Evolutionary conservation across 345 rosid genomes (phyloP).

Genomic region (Eucalyptus cloeziana): DNA sequence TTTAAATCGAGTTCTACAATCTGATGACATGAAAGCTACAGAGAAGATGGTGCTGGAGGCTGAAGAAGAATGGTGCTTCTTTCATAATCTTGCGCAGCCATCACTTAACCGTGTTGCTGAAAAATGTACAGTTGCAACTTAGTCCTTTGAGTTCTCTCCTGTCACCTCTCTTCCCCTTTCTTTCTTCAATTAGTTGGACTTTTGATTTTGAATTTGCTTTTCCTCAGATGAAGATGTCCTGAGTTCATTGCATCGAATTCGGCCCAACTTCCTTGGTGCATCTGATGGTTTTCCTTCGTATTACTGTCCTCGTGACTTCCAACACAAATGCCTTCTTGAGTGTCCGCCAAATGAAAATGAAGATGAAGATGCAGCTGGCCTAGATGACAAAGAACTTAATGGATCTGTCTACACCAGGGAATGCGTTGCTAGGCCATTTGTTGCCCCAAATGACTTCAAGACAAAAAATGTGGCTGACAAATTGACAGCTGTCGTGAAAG

Average conservation of each 20-base stretch:
- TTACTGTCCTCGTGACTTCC: constrained; percentile 47
- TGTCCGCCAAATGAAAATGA: constrained; percentile 21
- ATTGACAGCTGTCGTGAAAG: constrained; percentile 34
- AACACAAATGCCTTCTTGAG: constrained; percentile 56
- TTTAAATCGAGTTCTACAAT: constrained; percentile 31
- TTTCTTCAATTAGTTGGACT: background rate
- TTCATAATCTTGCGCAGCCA: constrained; percentile 60
- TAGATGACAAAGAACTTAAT: constrained; percentile 25
- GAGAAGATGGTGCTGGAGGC: constrained; percentile 21
- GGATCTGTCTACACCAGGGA: constrained; percentile 19
- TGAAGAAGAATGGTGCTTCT: constrained; percentile 85
- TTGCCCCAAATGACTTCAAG: constrained; percentile 38
- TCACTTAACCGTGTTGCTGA: constrained; percentile 66
- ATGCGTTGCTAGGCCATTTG: constrained; percentile 67
- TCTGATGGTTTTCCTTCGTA: constrained; percentile 47
- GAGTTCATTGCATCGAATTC: constrained; percentile 51
- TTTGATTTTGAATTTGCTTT: background rate
- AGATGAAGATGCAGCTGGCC: constrained; percentile 9
- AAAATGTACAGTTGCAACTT: constrained; percentile 38
- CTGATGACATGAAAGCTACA: constrained; percentile 21
- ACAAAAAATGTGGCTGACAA: constrained; percentile 30
- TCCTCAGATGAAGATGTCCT: constrained; percentile 73
- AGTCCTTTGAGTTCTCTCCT: background rate
- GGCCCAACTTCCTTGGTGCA: constrained; percentile 50
- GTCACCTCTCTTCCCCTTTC: background rate